Conservation (phyloP, 2,329 filamentous ascomycete species). For the Aspergillus sp. region DNA sequence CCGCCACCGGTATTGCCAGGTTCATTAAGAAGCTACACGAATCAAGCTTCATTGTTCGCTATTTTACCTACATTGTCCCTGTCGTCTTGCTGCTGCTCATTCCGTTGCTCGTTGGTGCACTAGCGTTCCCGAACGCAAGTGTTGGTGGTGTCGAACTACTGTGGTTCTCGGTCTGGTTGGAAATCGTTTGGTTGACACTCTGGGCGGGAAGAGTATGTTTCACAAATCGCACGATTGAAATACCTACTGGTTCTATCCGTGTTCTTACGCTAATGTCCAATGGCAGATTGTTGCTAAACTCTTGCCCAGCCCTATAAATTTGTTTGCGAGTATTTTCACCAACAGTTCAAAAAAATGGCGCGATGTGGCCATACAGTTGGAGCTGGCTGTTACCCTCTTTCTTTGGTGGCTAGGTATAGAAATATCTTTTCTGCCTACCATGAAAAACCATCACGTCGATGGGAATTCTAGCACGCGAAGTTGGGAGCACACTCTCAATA, state of each 20-base stretch:
- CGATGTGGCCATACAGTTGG: conserved; percentile 80
- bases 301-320: conserved; percentile 61
- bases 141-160: conserved; percentile 74
- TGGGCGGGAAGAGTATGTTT: conserved; percentile 67
- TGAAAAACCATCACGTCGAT: conserved; percentile 64
- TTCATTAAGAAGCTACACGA: conserved; percentile 65
- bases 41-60: conserved; percentile 66
- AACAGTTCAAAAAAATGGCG: conserved; percentile 92
- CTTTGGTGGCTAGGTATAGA: conserved; percentile 89
- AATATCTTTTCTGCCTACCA: conserved; percentile 80
- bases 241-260: background rate
- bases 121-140: conserved; percentile 59
- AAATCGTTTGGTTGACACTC: conserved; percentile 87
- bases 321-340: conserved; percentile 72
- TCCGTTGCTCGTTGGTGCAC: conserved; percentile 64
- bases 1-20: conserved; percentile 61
- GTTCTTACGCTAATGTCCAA: background rate
- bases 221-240: background rate
- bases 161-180: conserved; percentile 95
- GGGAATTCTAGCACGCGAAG: conserved; percentile 52
- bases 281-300: conserved; percentile 61
- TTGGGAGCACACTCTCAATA: conserved; percentile 81
- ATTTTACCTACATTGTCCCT: conserved; percentile 70
- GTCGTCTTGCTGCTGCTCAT: conserved; percentile 65
- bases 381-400: conserved; percentile 82